These are phyloP conservation scores for Nepenthes alata DNA, from an alignment of 179 eudicot genomes.

Conservation along the genomic window DNA sequence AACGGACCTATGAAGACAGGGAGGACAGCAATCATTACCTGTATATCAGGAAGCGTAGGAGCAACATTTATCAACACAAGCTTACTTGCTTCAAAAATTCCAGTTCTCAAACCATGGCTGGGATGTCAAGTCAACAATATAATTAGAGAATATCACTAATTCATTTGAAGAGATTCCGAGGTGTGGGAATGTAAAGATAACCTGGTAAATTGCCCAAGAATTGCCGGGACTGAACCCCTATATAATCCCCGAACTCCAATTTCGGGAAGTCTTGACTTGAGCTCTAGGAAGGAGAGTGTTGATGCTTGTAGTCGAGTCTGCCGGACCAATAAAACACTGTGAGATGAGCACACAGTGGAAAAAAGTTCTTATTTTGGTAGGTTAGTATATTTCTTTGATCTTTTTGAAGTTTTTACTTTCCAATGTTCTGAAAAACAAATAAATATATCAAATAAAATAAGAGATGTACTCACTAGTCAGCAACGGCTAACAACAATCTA, in stretches of 20 bases:
- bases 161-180: background rate
- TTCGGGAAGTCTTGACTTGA: constrained; percentile 73
- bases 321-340: constrained; percentile 18
- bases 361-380: too few species aligned
- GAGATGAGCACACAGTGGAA: constrained; percentile 7
- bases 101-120: constrained; percentile 97
- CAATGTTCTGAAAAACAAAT: too few species aligned
- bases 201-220: constrained; percentile 96
- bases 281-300: constrained; percentile 66
- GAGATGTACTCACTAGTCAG: too few species aligned
- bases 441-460: too few species aligned
- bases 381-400: too few species aligned
- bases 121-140: constrained; percentile 12
- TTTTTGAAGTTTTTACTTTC: background rate
- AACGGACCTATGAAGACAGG: too few species aligned
- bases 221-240: constrained; percentile 84
- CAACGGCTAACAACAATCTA: too few species aligned
- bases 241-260: constrained; percentile 74
- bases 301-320: constrained; percentile 96
- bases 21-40: constrained; percentile 27
- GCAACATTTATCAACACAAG: constrained; percentile 67
- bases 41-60: constrained; percentile 70
- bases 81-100: constrained; percentile 79
- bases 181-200: constrained; percentile 11
- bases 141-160: constrained; percentile 1